Conservation (phyloP, 352 stramenopile species). For the Phytophthora foliorum region DNA sequence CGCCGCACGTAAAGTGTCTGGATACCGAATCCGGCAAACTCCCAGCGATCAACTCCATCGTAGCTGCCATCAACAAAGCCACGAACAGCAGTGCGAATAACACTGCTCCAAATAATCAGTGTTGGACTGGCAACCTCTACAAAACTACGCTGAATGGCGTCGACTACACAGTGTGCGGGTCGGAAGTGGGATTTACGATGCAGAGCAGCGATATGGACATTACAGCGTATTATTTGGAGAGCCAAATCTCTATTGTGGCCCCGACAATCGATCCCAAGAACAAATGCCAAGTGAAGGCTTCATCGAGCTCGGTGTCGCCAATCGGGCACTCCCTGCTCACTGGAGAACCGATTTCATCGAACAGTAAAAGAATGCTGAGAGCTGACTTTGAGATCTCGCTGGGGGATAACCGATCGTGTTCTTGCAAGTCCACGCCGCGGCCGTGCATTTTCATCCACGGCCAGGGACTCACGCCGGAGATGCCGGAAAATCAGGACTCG, state of each 20-base stretch:
- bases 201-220: conserved; percentile 26
- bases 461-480: conserved; percentile 23
- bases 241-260: conserved; percentile 7
- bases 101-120: not conserved
- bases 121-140: conserved; percentile 13
- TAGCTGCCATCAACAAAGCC: conserved; percentile 15
- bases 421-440: conserved; percentile 23
- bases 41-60: conserved; percentile 12
- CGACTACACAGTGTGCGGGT: conserved; percentile 21
- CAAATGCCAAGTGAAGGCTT: conserved; percentile 1
- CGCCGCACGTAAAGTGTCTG: conserved; percentile 15
- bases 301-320: not conserved
- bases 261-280: not conserved
- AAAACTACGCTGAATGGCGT: conserved; percentile 12
- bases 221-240: conserved; percentile 25
- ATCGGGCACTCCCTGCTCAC: conserved; percentile 19
- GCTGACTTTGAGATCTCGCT: conserved; percentile 15
- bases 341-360: not conserved
- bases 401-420: conserved; percentile 13
- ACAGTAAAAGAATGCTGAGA: conserved; percentile 1
- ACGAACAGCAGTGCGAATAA: not conserved
- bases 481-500: conserved; percentile 29
- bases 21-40: conserved; percentile 4
- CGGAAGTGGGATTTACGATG: conserved; percentile 24
- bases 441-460: conserved; percentile 32